These are phyloP conservation scores for Dictyostelium discoideum DNA, from an alignment of 78 protist species.

Conservation along the genomic window DNA sequence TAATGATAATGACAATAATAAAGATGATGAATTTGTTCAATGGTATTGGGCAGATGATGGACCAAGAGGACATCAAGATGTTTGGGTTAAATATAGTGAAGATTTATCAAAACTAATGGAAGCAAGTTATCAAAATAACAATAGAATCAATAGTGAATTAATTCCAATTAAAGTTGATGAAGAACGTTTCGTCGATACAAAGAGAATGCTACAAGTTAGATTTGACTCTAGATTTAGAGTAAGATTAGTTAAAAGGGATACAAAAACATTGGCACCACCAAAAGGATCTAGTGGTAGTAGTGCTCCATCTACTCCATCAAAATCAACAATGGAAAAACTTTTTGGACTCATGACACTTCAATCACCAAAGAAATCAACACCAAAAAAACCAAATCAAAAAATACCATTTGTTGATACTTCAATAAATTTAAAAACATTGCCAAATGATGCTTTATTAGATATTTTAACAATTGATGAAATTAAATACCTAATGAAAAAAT, in stretches of 20 bases:
- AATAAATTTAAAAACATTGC: neutral
- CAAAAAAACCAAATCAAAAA: neutral
- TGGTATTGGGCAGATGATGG: neutral
- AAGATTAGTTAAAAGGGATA: neutral
- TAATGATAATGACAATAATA: neutral
- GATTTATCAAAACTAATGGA: neutral
- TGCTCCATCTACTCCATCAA: neutral
- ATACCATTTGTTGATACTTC: neutral
- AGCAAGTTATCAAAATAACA: neutral
- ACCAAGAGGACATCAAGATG: neutral
- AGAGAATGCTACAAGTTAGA: neutral
- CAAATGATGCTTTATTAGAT: neutral
- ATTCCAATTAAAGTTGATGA: neutral
- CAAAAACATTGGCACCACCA: neutral
- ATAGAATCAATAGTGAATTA: neutral
- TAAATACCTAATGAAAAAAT: neutral
- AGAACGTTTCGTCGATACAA: neutral
- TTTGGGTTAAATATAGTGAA: neutral
- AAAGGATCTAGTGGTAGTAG: neutral
- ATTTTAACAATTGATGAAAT: neutral
- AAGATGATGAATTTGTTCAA: neutral
- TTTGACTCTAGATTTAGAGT: neutral
- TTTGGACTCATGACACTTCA: neutral
- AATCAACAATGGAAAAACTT: neutral
- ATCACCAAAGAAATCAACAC: neutral